Conservation (phyloP, 352 stramenopile species). For the Halophytophthora batemanensis region DNA sequence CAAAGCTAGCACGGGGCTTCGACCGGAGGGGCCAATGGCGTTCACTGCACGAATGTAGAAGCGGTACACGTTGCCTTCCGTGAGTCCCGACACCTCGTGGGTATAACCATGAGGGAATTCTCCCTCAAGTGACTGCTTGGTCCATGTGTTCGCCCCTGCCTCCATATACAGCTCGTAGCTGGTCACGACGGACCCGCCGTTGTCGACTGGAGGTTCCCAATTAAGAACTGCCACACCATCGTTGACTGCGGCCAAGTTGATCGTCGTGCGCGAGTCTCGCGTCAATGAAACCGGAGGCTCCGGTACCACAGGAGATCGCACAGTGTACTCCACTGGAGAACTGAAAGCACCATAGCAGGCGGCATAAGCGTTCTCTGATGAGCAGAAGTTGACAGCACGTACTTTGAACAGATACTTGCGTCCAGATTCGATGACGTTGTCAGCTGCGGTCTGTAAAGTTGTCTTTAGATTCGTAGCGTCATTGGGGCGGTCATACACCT, state of each 20-base stretch:
- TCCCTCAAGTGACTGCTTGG: slow-evolving; percentile 36
- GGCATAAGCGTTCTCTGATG: slow-evolving; percentile 52
- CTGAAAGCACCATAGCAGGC: slow-evolving; percentile 92
- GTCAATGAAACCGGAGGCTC: slow-evolving; percentile 70
- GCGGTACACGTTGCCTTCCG: slow-evolving; percentile 87
- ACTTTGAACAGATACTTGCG: slow-evolving; percentile 93
- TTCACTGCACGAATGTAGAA: slow-evolving; percentile 93
- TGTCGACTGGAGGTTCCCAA: slow-evolving; percentile 90
- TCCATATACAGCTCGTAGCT: slow-evolving; percentile 93
- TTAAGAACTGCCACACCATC: slow-evolving; percentile 64
- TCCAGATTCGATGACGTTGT: slow-evolving; percentile 89
- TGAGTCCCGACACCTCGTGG: slow-evolving; percentile 40
- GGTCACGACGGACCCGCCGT: slow-evolving; percentile 90
- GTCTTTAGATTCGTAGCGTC: slow-evolving; percentile 61
- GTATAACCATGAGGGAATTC: slow-evolving; percentile 54
- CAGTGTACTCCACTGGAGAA: slow-evolving; percentile 83
- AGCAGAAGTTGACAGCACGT: slow-evolving; percentile 94
- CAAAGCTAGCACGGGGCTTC: slow-evolving; percentile 85
- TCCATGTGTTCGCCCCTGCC: slow-evolving; percentile 43
- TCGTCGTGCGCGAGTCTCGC: slow-evolving; percentile 64
- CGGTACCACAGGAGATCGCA: slow-evolving; percentile 81
- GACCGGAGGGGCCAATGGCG: slow-evolving; percentile 68
- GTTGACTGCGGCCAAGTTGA: slow-evolving; percentile 46
- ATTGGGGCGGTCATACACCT: slow-evolving; percentile 94
- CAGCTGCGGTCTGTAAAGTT: slow-evolving; percentile 70